phyloP scores from a whole-genome alignment of 75 land plant genomes.

The Isoetes taiwanensis region DNA sequence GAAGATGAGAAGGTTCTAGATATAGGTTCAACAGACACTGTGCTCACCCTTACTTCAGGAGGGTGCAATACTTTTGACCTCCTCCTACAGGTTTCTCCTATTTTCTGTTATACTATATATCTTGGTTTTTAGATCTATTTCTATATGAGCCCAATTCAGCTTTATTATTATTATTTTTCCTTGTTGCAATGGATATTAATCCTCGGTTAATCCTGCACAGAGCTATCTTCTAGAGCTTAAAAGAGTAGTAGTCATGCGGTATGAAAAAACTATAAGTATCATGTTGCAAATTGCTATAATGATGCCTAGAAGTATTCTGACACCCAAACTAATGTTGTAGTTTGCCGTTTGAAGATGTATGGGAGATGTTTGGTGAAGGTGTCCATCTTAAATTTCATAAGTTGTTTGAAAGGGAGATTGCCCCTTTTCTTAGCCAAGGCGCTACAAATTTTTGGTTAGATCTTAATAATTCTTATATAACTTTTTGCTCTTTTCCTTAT shows the following conservation, averaged over 20 bases:
- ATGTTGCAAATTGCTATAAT: neutral
- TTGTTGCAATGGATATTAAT: constrained; percentile 33
- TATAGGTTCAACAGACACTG: constrained; percentile 18
- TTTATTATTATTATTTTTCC: too few relatives aligned
- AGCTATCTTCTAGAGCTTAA: constrained; percentile 33
- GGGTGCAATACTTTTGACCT: constrained; percentile 35
- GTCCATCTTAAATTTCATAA: constrained; percentile 22
- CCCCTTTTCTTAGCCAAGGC: constrained; percentile 32
- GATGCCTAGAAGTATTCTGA: neutral
- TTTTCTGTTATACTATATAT: neutral
- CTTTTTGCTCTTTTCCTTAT: too few relatives aligned
- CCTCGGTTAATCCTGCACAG: constrained; percentile 38
- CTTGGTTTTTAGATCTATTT: neutral
- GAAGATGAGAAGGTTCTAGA: constrained; percentile 29
- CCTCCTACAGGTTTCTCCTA: constrained; percentile 24
- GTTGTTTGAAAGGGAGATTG: constrained; percentile 19
- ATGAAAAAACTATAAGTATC: neutral
- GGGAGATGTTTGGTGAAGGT: constrained; percentile 36
- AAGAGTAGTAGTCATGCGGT: constrained; percentile 21
- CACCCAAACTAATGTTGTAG: constrained; percentile 5
- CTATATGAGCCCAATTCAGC: neutral
- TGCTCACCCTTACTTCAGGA: constrained; percentile 29
- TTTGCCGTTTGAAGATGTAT: constrained; percentile 25
- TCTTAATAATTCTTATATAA: too few relatives aligned
- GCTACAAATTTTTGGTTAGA: constrained; percentile 29